Percentiles rank a stretch among this genome's conserved stretches.
Evolutionary conservation across 2,329 filamentous ascomycete genomes (phyloP).

Genomic region (Cordyceps fumosorosea): DNA sequence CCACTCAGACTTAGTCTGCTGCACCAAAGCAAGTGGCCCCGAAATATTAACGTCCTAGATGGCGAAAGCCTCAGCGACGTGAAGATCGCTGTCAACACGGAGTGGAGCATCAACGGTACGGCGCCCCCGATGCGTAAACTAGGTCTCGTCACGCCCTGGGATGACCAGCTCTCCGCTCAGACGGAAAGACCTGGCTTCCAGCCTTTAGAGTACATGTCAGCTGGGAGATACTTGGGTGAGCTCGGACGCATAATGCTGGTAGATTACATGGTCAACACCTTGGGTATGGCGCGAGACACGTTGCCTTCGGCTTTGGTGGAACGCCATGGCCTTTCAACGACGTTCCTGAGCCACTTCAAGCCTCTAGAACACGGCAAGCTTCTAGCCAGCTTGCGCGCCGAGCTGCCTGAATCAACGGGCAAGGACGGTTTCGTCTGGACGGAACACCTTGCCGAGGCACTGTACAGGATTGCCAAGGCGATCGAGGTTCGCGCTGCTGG

Average conservation of each 20-base stretch:
- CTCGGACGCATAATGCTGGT: conserved; percentile 64
- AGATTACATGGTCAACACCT: conserved; percentile 50
- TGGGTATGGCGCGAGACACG: conserved; percentile 32
- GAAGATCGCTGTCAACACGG: conserved; percentile 74
- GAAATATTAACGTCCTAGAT: conserved; percentile 41
- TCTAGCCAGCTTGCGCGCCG: conserved; percentile 40
- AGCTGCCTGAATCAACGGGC: conserved; percentile 45
- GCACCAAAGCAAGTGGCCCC: conserved; percentile 54
- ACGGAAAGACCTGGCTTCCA: conserved; percentile 71
- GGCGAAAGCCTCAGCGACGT: conserved; percentile 41
- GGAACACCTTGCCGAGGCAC: conserved; percentile 46
- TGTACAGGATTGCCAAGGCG: conserved; percentile 61
- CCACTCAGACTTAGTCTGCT: conserved; percentile 59
- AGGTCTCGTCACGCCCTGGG: conserved; percentile 64
- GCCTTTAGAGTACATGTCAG: conserved; percentile 79
- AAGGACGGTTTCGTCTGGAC: conserved; percentile 55
- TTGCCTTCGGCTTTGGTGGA: conserved; percentile 50
- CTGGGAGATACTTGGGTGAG: conserved; percentile 71
- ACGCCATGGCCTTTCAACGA: conserved; percentile 61
- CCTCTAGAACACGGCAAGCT: conserved; percentile 42
- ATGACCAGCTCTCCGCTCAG: conserved; percentile 56
- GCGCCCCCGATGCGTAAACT: conserved; percentile 58
- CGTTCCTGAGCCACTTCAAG: conserved; percentile 64
- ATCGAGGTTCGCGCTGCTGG: conserved; percentile 68
- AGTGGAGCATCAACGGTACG: conserved; percentile 75